A percentile compares a stretch with the other conserved stretches of the same genome.
Evolutionary conservation across 768 basidiomycete species (phyloP).

Genomic region (Collybiopsis confluens): DNA sequence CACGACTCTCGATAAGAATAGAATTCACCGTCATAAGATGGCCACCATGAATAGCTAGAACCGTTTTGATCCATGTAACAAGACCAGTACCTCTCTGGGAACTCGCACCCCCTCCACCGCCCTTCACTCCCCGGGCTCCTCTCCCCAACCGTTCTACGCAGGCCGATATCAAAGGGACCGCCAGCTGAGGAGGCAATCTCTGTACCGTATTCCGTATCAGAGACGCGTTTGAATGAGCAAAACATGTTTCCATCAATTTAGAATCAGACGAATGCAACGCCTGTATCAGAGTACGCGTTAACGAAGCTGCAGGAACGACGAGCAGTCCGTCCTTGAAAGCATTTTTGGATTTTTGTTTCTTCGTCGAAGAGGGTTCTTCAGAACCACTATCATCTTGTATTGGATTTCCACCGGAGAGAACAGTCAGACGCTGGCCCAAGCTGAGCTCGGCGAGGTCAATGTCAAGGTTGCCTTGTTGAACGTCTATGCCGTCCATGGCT

Average conservation of each 20-base stretch:
- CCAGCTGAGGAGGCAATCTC: conserved; percentile 80
- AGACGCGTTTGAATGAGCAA: conserved; percentile 74
- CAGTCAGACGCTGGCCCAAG: conserved; percentile 85
- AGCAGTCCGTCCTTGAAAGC: conserved; percentile 27
- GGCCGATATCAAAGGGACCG: conserved; percentile 79
- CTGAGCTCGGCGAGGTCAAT: conserved; percentile 87
- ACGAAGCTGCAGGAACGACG: conserved; percentile 74
- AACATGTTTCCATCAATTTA: conserved; percentile 79
- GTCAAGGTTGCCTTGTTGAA: conserved; percentile 64
- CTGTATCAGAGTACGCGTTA: conserved; percentile 92
- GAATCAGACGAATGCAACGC: conserved; percentile 94
- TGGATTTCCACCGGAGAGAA: conserved; percentile 52
- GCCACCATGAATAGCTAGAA: conserved; percentile 80
- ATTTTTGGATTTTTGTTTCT: conserved; percentile 27
- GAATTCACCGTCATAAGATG: conserved; percentile 83
- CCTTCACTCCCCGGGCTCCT: conserved; percentile 70
- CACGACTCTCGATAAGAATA: not conserved
- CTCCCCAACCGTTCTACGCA: conserved; percentile 87
- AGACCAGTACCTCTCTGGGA: conserved; percentile 70
- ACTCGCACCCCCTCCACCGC: conserved; percentile 75
- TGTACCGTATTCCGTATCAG: conserved; percentile 86
- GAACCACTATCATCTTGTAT: conserved; percentile 28
- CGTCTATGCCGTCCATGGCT: conserved; percentile 44
- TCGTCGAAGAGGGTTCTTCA: conserved; percentile 19
- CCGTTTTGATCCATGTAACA: conserved; percentile 75